Evolutionary conservation across 1,284 basidiomycete species (phyloP).

Genomic region (Ceraceosorus guamensis): DNA sequence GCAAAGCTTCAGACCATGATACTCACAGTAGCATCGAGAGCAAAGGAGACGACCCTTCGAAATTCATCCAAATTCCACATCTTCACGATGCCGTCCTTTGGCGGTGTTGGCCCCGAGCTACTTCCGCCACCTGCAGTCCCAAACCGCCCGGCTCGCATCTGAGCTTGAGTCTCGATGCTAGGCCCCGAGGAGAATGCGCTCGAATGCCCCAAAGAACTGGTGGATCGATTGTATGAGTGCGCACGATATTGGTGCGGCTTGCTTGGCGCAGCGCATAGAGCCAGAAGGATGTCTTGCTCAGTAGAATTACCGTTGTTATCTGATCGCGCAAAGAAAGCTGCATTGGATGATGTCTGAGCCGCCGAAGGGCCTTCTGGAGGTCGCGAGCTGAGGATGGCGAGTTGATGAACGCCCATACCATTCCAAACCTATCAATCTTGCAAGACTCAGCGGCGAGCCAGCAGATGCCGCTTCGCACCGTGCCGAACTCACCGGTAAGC

Average conservation of each 20-base stretch:
- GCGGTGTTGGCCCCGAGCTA: slow-evolving; percentile 5
- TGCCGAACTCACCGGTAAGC: slow-evolving; percentile 7
- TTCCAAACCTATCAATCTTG: slow-evolving; percentile 16
- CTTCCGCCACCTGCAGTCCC: slow-evolving; percentile 17
- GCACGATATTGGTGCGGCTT: slow-evolving; percentile 12
- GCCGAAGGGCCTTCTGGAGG: background rate
- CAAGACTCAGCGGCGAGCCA: background rate
- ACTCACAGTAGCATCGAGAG: slow-evolving; percentile 14
- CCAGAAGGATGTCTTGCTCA: slow-evolving; percentile 8
- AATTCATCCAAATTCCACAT: slow-evolving; percentile 38
- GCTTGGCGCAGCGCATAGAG: slow-evolving; percentile 6
- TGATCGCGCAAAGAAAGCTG: slow-evolving; percentile 6
- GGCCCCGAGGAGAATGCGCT: slow-evolving; percentile 10
- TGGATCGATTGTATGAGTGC: slow-evolving; percentile 22
- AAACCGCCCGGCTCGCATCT: slow-evolving; percentile 15
- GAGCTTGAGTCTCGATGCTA: slow-evolving; percentile 23
- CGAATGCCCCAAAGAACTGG: slow-evolving; percentile 3
- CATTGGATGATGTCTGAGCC: background rate
- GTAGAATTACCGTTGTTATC: background rate
- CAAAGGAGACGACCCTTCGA: slow-evolving; percentile 21
- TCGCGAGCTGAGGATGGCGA: slow-evolving; percentile 20
- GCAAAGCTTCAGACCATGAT: no score
- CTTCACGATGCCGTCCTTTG: slow-evolving; percentile 15
- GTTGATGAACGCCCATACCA: slow-evolving; percentile 28
- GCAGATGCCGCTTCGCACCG: background rate